Base-by-base conservation (phyloP, 805 yeast genomes). In the Ogataea dorogensis region DNA sequence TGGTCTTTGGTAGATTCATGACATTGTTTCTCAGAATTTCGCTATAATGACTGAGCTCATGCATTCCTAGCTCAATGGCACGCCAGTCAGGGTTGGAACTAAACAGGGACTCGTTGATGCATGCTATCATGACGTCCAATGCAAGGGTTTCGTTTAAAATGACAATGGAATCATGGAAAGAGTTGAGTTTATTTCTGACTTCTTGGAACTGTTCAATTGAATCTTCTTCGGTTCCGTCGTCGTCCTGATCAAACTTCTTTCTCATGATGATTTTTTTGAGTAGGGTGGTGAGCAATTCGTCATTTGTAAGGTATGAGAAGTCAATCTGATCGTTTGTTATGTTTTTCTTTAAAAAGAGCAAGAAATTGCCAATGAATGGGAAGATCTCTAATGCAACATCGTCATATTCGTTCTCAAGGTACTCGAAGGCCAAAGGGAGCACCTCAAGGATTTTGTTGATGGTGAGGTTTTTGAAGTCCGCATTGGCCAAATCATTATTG, bases 341-440 rank as follows among this genome's bases (percentile, higher is more conserved):
- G 40, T 64, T 65, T 54, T 77, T 86, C 63, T 78, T 86, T 47
- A 88, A 64, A 28, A 81, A 71, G 8, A 85, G 63, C 24, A 93
- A 65, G 56, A 81, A 88, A 34, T 79, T 84, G 24, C 85, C 76
- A 29, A 93, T 65, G 51, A 87, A 84, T 7, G 93, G 82, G 53
- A 91, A 83, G 5, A 87, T 83, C 58, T 86, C 95, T 24, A 73
- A 69, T 1, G 94, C 77, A 10, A 91, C 81, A 48, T 93, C 97
- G 59, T 93, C 98, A 54, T 81, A 88, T 45, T 82, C 95, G 57
- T 87, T 83, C 19, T 77, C 72, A 55, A 93, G 70, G 46, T 82
- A 86, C 41, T 70, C 71, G 40, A 91, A 70, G 6, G 84, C 67
- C 19, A 79, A 67, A 15, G 97, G 96, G 68, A 86, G 75, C 13